Conservation (phyloP, 768 basidiomycete species). For the Rubroboletus pulcherrimus region DNA sequence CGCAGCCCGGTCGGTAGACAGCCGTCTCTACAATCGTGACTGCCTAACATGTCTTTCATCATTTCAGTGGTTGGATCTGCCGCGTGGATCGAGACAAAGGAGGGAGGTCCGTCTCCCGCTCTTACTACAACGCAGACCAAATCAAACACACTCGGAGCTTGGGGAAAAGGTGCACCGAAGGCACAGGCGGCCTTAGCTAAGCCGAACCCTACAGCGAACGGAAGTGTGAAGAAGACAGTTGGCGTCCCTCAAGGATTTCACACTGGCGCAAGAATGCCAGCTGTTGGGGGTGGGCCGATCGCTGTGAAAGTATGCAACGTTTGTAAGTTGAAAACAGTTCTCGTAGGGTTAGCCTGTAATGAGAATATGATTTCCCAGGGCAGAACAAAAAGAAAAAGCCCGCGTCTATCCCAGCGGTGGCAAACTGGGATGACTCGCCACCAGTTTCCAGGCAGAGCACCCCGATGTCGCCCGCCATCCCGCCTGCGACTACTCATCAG, state of each 20-base stretch:
- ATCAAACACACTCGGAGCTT: slow-evolving; percentile 5
- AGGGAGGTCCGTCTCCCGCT: neutral
- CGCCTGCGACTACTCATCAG: slow-evolving; percentile 4
- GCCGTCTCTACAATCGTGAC: neutral
- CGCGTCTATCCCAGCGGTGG: neutral
- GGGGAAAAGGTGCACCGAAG: slow-evolving; percentile 20
- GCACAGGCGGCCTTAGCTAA: neutral
- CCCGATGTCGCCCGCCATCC: slow-evolving; percentile 3
- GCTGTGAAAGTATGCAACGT: slow-evolving; percentile 26
- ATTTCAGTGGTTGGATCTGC: slow-evolving; percentile 28
- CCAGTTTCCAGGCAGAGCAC: slow-evolving; percentile 16
- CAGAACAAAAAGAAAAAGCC: slow-evolving; percentile 4
- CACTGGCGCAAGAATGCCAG: slow-evolving; percentile 16
- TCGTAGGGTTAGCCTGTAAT: neutral
- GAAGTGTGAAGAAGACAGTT: slow-evolving; percentile 17
- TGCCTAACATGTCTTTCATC: neutral
- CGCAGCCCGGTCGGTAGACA: slow-evolving; percentile 31
- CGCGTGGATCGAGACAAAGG: slow-evolving; percentile 23
- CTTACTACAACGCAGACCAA: slow-evolving; percentile 1
- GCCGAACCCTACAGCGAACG: slow-evolving; percentile 18
- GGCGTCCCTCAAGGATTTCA: slow-evolving; percentile 3
- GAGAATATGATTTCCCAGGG: slow-evolving; percentile 12
- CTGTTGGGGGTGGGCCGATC: slow-evolving; percentile 27
- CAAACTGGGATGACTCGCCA: slow-evolving; percentile 22
- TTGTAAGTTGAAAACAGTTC: slow-evolving; percentile 19